Evolutionary conservation across 2,329 filamentous ascomycete genomes (phyloP).

Genomic region (Colletotrichum echinochloae): DNA sequence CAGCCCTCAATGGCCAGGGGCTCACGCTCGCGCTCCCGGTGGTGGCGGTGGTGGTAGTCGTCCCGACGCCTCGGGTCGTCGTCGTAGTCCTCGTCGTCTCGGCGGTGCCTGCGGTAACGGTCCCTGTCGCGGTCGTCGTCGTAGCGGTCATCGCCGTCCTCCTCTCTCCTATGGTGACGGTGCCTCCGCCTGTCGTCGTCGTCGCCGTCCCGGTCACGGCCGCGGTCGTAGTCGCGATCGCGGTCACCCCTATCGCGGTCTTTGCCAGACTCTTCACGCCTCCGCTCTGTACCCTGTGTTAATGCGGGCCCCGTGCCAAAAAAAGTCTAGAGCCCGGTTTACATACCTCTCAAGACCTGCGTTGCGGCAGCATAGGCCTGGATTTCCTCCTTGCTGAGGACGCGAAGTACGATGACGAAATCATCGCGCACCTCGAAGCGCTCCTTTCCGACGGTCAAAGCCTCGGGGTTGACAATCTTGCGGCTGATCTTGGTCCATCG

Average conservation of each 20-base stretch:
- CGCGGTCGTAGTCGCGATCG: slow-evolving; percentile 42
- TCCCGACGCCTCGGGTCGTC: slow-evolving; percentile 43
- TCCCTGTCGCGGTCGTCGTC: slow-evolving; percentile 48
- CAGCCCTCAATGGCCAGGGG: slow-evolving; percentile 37
- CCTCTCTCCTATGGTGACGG: slow-evolving; percentile 48
- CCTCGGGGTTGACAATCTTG: slow-evolving; percentile 88
- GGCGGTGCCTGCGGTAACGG: slow-evolving; percentile 47
- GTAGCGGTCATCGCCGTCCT: slow-evolving; percentile 53
- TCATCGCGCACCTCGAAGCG: slow-evolving; percentile 92
- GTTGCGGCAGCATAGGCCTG: slow-evolving; percentile 87
- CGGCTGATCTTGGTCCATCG: slow-evolving; percentile 95
- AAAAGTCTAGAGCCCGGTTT: neutral
- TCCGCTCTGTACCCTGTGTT: slow-evolving; percentile 46
- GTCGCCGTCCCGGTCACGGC: slow-evolving; percentile 47
- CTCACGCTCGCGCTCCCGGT: slow-evolving; percentile 49
- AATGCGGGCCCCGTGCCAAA: neutral
- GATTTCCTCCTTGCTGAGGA: slow-evolving; percentile 89
- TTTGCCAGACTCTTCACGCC: slow-evolving; percentile 49
- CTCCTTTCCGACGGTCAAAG: slow-evolving; percentile 87
- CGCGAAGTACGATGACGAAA: slow-evolving; percentile 91
- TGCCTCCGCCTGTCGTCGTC: slow-evolving; percentile 44
- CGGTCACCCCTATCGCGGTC: slow-evolving; percentile 49
- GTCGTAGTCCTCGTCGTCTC: slow-evolving; percentile 46
- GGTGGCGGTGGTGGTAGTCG: slow-evolving; percentile 49
- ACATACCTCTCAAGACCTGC: slow-evolving; percentile 81